phyloP scores from a whole-genome alignment of 78 protist genomes.

The Cavenderia fasciculata region DNA sequence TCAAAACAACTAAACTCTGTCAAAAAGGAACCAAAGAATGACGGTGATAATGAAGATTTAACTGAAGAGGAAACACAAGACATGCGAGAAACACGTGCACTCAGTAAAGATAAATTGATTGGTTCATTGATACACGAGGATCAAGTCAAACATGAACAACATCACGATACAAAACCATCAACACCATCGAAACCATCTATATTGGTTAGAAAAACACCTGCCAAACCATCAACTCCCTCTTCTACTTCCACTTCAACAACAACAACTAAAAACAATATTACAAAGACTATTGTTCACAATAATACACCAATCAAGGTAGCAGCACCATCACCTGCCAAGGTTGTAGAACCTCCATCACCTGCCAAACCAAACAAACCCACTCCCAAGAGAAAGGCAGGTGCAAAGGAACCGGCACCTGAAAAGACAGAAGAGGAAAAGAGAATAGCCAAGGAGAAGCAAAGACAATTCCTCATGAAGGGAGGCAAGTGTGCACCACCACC shows the following conservation, averaged over 20 bases:
- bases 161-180: background rate
- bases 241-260: too few relatives aligned
- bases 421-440: conserved; percentile 2
- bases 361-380: conserved; percentile 1
- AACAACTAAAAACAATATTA: too few relatives aligned
- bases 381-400: conserved; percentile 16
- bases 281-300: too few relatives aligned
- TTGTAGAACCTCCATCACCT: too few relatives aligned
- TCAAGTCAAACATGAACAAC: background rate
- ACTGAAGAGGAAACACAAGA: background rate
- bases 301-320: too few relatives aligned
- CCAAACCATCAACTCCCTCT: background rate
- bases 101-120: background rate
- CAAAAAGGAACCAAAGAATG: background rate
- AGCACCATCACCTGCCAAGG: too few relatives aligned
- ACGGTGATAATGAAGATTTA: background rate
- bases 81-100: background rate
- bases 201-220: conserved; percentile 8
- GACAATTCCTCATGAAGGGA: background rate
- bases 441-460: background rate
- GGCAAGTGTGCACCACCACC: conserved; percentile 20
- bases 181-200: background rate
- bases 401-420: background rate
- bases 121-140: background rate
- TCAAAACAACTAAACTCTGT: background rate